phyloP scores from a whole-genome alignment of 1,284 basidiomycete species.

The Baeospora myosura region DNA sequence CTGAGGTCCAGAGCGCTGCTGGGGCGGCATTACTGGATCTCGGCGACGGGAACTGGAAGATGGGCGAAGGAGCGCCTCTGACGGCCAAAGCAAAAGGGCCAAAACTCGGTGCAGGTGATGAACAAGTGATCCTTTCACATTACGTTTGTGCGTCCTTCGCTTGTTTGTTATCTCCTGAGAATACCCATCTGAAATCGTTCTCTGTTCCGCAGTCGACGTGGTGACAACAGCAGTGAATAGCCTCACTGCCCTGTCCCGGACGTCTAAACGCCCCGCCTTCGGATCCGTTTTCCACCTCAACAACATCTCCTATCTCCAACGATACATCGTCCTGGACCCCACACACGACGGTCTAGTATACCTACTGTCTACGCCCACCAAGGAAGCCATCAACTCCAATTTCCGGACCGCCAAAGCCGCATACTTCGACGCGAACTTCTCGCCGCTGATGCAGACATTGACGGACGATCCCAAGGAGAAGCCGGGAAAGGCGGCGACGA shows the following conservation, averaged over 20 bases:
- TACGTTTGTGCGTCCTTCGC: constrained; percentile 50
- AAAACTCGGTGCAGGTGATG: constrained; percentile 47
- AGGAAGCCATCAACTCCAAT: constrained; percentile 55
- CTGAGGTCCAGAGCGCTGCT: constrained; percentile 60
- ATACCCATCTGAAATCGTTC: neutral
- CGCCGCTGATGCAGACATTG: constrained; percentile 64
- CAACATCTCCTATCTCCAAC: constrained; percentile 63
- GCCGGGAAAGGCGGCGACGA: constrained; percentile 49
- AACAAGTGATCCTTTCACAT: constrained; percentile 60
- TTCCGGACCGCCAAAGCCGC: constrained; percentile 73
- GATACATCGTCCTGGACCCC: constrained; percentile 47
- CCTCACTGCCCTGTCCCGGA: constrained; percentile 53
- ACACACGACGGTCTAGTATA: constrained; percentile 33
- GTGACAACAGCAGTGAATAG: constrained; percentile 53
- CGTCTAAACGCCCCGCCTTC: constrained; percentile 50
- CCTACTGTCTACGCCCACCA: constrained; percentile 53
- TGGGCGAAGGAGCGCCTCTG: constrained; percentile 71
- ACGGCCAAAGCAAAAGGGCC: constrained; percentile 31
- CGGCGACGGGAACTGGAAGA: constrained; percentile 82
- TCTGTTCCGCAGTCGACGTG: constrained; percentile 52
- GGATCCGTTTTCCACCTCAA: constrained; percentile 73
- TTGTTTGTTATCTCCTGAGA: neutral
- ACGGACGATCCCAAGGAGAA: constrained; percentile 62
- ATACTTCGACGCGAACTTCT: constrained; percentile 76
- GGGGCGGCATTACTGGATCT: constrained; percentile 56